Percentiles rank a stretch among this genome's conserved stretches.
Evolutionary conservation across 306 rosid species (phyloP).

Genomic region (Glycyrrhiza uralensis): DNA sequence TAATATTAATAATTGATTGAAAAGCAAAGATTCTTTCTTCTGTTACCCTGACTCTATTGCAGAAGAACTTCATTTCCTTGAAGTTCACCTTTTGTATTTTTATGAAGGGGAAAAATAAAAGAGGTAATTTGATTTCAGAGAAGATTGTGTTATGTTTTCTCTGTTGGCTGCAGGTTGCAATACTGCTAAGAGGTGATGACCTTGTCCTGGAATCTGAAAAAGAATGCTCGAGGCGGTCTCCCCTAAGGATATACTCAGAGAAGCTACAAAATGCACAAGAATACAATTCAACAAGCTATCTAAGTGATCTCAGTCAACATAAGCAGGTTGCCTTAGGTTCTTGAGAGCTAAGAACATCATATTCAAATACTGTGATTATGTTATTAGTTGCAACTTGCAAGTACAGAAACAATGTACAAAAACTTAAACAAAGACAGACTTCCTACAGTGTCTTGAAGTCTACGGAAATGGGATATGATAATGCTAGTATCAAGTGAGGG

Average conservation of each 20-base stretch:
- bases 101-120: neutral
- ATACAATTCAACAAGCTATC: slow-evolving; percentile 45
- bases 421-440: neutral
- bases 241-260: slow-evolving; percentile 46
- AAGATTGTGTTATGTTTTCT: neutral
- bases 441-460: neutral
- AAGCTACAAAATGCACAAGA: slow-evolving; percentile 47
- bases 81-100: neutral
- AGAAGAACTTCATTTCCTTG: too few species aligned
- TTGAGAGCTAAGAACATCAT: slow-evolving; percentile 22
- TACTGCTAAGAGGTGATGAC: slow-evolving; percentile 66
- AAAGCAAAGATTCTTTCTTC: too few species aligned
- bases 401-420: neutral
- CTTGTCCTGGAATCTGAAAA: slow-evolving; percentile 15
- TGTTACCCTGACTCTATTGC: too few species aligned
- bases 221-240: slow-evolving; percentile 5
- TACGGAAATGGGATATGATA: neutral
- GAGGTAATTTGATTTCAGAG: neutral
- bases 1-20: too few species aligned
- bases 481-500: neutral
- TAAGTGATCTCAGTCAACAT: slow-evolving; percentile 35
- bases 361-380: neutral
- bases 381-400: neutral
- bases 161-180: slow-evolving; percentile 40
- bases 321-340: slow-evolving; percentile 40